Conservation (phyloP, 129 eudicot species). For the Pittosporum tobira region DNA sequence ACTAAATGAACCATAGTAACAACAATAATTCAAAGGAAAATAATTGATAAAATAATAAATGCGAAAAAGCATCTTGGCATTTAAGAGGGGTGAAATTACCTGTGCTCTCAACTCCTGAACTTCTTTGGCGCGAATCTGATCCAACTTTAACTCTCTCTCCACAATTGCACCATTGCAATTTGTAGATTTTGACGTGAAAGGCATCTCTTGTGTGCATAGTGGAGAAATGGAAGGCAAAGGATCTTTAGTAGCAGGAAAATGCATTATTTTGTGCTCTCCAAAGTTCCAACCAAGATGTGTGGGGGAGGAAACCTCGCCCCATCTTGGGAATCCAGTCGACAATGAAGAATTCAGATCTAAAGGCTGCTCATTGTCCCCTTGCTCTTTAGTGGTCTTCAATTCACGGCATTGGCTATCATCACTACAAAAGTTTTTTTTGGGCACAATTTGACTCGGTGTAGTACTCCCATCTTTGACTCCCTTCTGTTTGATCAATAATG, state of each 20-base stretch:
- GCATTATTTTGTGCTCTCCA: conserved; percentile 16
- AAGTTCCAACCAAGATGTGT: conserved; percentile 23
- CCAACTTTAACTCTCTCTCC: conserved; percentile 9
- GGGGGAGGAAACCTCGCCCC: conserved; percentile 57
- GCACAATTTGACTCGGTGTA: conserved; percentile 10
- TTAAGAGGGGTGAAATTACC: conserved; percentile 16
- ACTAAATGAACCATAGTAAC: no score
- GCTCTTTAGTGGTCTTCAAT: conserved; percentile 1
- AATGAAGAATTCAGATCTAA: conserved; percentile 13
- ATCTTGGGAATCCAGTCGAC: conserved; percentile 24
- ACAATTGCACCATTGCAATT: not conserved
- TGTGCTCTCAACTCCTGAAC: conserved; percentile 23
- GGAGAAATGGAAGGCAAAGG: not conserved
- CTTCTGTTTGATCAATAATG: conserved; percentile 22
- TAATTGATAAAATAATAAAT: no score
- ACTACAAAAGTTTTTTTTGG: conserved; percentile 6
- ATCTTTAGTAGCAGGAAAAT: not conserved
- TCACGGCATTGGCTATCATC: conserved; percentile 11
- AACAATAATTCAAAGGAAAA: no score
- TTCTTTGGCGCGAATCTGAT: conserved; percentile 15
- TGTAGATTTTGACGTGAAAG: not conserved
- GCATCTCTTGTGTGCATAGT: conserved; percentile 7
- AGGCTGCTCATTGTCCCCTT: conserved; percentile 11
- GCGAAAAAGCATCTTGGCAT: no score
- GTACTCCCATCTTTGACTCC: conserved; percentile 9